phyloP scores from a whole-genome alignment of 768 basidiomycete genomes.

The Amanita rimosa region DNA sequence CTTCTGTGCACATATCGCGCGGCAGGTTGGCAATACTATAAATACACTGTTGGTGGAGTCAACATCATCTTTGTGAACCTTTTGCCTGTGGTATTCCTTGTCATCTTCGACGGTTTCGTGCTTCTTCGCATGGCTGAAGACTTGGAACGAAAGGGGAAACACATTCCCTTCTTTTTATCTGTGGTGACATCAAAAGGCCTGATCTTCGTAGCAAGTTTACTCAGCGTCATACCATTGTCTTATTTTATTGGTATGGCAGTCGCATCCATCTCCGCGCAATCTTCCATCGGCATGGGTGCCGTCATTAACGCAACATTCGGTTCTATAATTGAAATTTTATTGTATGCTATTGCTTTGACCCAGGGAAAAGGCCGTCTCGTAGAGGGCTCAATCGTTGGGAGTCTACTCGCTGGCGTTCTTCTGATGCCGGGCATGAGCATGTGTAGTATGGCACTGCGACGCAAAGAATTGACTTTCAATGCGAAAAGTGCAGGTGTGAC shows the following conservation, averaged over 20 bases:
- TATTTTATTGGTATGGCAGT: conserved; percentile 99
- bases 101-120: conserved; percentile 87
- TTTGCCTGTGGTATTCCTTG: conserved; percentile 87
- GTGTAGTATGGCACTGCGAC: conserved; percentile 78
- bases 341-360: conserved; percentile 85
- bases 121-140: conserved; percentile 61
- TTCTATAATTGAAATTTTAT: conserved; percentile 93
- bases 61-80: conserved; percentile 98
- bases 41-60: conserved; percentile 97
- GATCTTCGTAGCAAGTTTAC: conserved; percentile 76
- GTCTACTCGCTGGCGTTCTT: conserved; percentile 87
- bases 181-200: conserved; percentile 62
- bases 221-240: conserved; percentile 90
- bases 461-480: conserved; percentile 97
- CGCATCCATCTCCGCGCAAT: conserved; percentile 96
- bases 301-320: conserved; percentile 99
- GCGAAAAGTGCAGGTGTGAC: conserved; percentile 99
- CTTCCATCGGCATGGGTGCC: conserved; percentile 97
- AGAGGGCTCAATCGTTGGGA: conserved; percentile 94
- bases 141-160: conserved; percentile 39
- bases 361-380: conserved; percentile 89
- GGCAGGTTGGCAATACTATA: conserved; percentile 87
- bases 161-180: conserved; percentile 53
- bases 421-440: conserved; percentile 97
- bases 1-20: conserved; percentile 93